Evolutionary conservation across 2,329 filamentous ascomycete species (phyloP).

Genomic region (Harringtonia lauricola): DNA sequence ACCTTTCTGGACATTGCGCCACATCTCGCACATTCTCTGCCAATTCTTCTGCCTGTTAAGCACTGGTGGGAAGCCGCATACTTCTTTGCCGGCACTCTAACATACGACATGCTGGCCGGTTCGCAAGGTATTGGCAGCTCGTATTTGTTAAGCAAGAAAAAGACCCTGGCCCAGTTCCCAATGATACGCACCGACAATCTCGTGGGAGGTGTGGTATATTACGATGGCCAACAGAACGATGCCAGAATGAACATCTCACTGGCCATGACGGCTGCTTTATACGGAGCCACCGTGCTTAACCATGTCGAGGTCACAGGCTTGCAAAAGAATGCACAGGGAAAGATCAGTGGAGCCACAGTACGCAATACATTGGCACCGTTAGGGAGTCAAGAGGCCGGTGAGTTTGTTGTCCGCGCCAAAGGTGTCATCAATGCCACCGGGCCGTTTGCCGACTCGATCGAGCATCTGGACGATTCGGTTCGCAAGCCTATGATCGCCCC

Average conservation of each 20-base stretch:
- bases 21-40: conserved; percentile 69
- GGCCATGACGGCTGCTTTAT: conserved; percentile 68
- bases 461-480: conserved; percentile 67
- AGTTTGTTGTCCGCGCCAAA: conserved; percentile 65
- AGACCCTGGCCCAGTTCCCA: conserved; percentile 67
- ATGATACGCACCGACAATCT: conserved; percentile 65
- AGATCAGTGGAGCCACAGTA: conserved; percentile 56
- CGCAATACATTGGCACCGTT: conserved; percentile 47
- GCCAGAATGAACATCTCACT: conserved; percentile 80
- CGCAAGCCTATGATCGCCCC: conserved; percentile 67
- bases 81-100: conserved; percentile 60
- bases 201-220: conserved; percentile 72
- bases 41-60: conserved; percentile 73
- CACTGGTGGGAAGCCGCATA: conserved; percentile 76
- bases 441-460: conserved; percentile 68
- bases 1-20: conserved; percentile 76
- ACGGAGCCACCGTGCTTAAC: conserved; percentile 70
- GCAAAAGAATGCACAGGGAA: conserved; percentile 59
- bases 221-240: conserved; percentile 79
- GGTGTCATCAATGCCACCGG: conserved; percentile 78
- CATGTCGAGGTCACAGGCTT: conserved; percentile 68
- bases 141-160: conserved; percentile 68
- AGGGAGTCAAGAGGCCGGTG: conserved; percentile 37
- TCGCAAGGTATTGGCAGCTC: conserved; percentile 76
- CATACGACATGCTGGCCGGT: conserved; percentile 71